Evolutionary conservation across 805 yeast species (phyloP).

Genomic region (Lipomyces anomalus): DNA sequence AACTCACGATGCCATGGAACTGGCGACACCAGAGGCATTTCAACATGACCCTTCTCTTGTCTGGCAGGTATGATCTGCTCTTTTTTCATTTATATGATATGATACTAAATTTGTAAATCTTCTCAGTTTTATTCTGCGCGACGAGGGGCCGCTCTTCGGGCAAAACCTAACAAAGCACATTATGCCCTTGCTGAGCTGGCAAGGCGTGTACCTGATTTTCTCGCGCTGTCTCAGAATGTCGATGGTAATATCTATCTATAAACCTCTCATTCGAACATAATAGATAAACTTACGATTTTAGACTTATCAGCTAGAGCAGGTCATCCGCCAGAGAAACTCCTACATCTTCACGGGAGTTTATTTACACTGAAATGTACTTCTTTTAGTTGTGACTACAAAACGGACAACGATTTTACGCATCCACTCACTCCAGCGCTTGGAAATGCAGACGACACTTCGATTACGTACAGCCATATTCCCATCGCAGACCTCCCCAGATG

Average conservation of each 20-base stretch:
- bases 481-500: slow-evolving; percentile 62
- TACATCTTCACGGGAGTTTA: slow-evolving; percentile 75
- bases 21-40: slow-evolving; percentile 91
- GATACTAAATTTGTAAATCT: background rate
- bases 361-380: slow-evolving; percentile 71
- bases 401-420: slow-evolving; percentile 45
- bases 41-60: slow-evolving; percentile 76
- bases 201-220: slow-evolving; percentile 37
- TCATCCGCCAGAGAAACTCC: slow-evolving; percentile 47
- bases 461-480: slow-evolving; percentile 40
- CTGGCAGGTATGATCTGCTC: slow-evolving; percentile 54
- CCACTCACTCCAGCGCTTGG: slow-evolving; percentile 55
- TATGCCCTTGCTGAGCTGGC: slow-evolving; percentile 60
- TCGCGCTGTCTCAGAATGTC: slow-evolving; percentile 77
- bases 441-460: slow-evolving; percentile 32
- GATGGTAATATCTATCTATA: no score
- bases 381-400: slow-evolving; percentile 62
- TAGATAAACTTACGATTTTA: background rate
- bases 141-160: slow-evolving; percentile 56
- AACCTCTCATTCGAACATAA: background rate
- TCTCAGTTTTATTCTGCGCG: slow-evolving; percentile 54
- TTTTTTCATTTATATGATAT: background rate
- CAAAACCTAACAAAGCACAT: slow-evolving; percentile 73
- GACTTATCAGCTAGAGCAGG: slow-evolving; percentile 51
- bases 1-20: slow-evolving; percentile 68